phyloP scores from a whole-genome alignment of 2,329 filamentous ascomycete genomes.

The Colletotrichum magnum region DNA sequence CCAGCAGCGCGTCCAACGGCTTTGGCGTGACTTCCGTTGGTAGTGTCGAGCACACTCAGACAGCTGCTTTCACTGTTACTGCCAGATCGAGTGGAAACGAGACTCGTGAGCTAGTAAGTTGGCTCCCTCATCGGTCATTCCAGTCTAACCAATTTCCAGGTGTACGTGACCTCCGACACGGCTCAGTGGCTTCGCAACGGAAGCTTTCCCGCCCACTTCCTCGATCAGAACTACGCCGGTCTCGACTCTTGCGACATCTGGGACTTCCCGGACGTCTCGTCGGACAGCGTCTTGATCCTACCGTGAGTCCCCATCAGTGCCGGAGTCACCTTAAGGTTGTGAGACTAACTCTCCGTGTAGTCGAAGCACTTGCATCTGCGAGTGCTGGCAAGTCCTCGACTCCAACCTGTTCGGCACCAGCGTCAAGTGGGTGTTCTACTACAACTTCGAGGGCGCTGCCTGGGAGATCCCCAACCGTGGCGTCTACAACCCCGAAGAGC shows the following conservation, averaged over 20 bases:
- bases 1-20: constrained; percentile 26
- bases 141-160: neutral
- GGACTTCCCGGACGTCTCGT: constrained; percentile 10
- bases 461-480: constrained; percentile 23
- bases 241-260: constrained; percentile 3
- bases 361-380: constrained; percentile 6
- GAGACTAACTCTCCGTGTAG: neutral
- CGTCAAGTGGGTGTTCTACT: constrained; percentile 32
- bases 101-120: constrained; percentile 10
- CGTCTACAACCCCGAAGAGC: constrained; percentile 19
- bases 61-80: constrained; percentile 19
- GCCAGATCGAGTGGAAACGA: constrained; percentile 5
- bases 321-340: too few relatives aligned
- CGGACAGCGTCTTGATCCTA: constrained; percentile 13
- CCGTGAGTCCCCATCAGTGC: constrained; percentile 2
- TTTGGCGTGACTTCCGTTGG: constrained; percentile 19
- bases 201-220: constrained; percentile 13
- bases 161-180: constrained; percentile 7
- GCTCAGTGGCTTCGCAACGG: constrained; percentile 7
- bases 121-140: too few relatives aligned
- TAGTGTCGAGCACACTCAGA: constrained; percentile 23
- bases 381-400: constrained; percentile 30
- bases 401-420: constrained; percentile 7
- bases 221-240: constrained; percentile 9
- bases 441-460: constrained; percentile 9